Percentiles rank a stretch among this genome's conserved stretches.
phyloP scores from a whole-genome alignment of 2,329 filamentous ascomycete species.

The Massarina eburnea region DNA sequence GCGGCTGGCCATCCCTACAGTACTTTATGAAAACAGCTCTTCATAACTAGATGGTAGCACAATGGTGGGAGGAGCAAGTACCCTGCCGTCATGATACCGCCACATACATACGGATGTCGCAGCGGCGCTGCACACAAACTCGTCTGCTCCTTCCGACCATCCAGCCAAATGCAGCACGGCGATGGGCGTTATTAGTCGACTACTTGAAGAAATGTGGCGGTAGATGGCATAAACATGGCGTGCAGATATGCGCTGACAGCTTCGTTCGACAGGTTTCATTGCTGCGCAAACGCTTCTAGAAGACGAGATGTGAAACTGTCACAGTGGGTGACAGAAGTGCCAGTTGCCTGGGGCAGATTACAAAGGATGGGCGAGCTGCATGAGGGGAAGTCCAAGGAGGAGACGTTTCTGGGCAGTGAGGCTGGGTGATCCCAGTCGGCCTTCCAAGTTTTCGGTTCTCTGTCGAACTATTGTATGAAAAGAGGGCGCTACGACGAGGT shows the following conservation, averaged over 20 bases:
- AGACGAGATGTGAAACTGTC: conserved; percentile 32
- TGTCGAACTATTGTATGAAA: background rate
- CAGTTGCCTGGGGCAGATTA: conserved; percentile 18
- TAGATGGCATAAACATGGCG: conserved; percentile 18
- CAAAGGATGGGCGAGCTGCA: conserved; percentile 27
- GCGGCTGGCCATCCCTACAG: background rate
- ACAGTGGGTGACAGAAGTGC: conserved; percentile 26
- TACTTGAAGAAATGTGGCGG: background rate
- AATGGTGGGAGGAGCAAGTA: conserved; percentile 9
- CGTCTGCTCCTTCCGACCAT: conserved; percentile 1
- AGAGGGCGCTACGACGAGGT: background rate
- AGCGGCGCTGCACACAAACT: conserved; percentile 20
- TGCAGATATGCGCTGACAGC: conserved; percentile 22
- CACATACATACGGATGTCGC: conserved; percentile 22
- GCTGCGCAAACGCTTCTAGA: conserved; percentile 29
- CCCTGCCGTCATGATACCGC: conserved; percentile 20
- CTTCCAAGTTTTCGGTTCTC: background rate
- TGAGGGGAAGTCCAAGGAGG: conserved; percentile 20
- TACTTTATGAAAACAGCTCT: conserved; percentile 5
- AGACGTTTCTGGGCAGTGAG: conserved; percentile 21
- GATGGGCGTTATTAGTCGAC: background rate
- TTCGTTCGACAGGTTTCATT: conserved; percentile 16
- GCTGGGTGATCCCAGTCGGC: conserved; percentile 14
- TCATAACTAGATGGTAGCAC: conserved; percentile 11
- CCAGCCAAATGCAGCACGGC: conserved; percentile 2